phyloP scores from a whole-genome alignment of 768 basidiomycete species.

The Neoboletus magnificus region DNA sequence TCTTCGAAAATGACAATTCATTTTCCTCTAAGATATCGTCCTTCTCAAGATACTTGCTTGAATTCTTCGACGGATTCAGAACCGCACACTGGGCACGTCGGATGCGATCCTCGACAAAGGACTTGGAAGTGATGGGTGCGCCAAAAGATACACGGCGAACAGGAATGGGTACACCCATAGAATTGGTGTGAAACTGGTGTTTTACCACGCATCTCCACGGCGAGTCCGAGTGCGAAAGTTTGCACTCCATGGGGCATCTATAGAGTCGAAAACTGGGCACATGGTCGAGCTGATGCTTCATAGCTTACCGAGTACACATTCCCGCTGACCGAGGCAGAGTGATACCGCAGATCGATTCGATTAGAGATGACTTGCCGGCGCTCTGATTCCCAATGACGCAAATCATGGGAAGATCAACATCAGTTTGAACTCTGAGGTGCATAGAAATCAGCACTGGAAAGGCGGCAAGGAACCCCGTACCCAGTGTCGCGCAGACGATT shows the following conservation, averaged over 20 bases:
- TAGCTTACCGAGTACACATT: neutral
- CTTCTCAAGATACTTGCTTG: neutral
- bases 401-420: neutral
- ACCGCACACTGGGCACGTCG: neutral
- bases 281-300: neutral
- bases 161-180: neutral
- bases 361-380: neutral
- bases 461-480: neutral
- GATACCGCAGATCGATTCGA: neutral
- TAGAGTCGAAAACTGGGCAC: neutral
- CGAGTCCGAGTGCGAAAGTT: neutral
- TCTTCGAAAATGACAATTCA: neutral
- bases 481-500: neutral
- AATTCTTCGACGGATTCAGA: neutral
- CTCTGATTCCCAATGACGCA: neutral
- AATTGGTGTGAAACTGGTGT: neutral
- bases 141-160: neutral
- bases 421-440: neutral
- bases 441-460: neutral
- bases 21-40: neutral
- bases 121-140: neutral
- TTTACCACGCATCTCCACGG: neutral
- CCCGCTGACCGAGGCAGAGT: neutral
- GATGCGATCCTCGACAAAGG: neutral
- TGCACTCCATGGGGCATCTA: neutral